Evolutionary conservation across 2,329 filamentous ascomycete species (phyloP).

Genomic region (Ceratocystis eucalypticola): DNA sequence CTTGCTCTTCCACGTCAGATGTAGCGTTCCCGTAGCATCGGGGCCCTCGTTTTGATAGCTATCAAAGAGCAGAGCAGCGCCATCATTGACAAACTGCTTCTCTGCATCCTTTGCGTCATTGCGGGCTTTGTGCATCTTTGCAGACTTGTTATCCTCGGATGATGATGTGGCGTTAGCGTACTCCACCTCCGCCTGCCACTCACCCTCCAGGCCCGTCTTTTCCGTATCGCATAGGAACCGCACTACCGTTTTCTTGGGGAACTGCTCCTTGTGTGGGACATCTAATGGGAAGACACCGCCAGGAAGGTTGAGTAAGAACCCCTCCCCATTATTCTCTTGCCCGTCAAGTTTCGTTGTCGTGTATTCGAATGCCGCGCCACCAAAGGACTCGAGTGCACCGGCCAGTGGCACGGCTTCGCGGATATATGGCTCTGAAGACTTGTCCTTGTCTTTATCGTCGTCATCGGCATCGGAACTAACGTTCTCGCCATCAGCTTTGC

Average conservation of each 20-base stretch:
- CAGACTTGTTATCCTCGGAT: neutral
- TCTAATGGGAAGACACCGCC: conserved; percentile 43
- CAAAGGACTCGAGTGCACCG: conserved; percentile 49
- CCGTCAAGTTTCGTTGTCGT: conserved; percentile 54
- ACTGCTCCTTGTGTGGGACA: conserved; percentile 36
- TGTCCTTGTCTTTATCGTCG: neutral
- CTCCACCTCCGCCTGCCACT: conserved; percentile 44
- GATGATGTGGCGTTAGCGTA: conserved; percentile 27
- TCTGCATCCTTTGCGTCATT: conserved; percentile 30
- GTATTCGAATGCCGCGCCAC: conserved; percentile 49
- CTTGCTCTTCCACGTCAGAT: conserved; percentile 75
- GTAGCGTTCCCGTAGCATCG: conserved; percentile 47
- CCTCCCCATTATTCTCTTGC: conserved; percentile 54
- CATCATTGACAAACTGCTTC: conserved; percentile 39
- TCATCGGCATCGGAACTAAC: neutral
- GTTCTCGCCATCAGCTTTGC: conserved; percentile 31
- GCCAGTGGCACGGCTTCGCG: conserved; percentile 57
- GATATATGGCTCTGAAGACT: conserved; percentile 30
- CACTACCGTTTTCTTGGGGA: conserved; percentile 61
- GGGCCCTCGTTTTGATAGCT: conserved; percentile 53
- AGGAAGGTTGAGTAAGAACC: conserved; percentile 54
- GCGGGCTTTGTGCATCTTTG: conserved; percentile 26
- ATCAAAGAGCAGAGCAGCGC: conserved; percentile 59
- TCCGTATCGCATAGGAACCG: conserved; percentile 72
- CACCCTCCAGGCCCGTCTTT: conserved; percentile 59